These are phyloP conservation scores for Ophiocordyceps camponoti-leonardi DNA, from an alignment of 2,329 filamentous ascomycete species.

Conservation along the genomic window DNA sequence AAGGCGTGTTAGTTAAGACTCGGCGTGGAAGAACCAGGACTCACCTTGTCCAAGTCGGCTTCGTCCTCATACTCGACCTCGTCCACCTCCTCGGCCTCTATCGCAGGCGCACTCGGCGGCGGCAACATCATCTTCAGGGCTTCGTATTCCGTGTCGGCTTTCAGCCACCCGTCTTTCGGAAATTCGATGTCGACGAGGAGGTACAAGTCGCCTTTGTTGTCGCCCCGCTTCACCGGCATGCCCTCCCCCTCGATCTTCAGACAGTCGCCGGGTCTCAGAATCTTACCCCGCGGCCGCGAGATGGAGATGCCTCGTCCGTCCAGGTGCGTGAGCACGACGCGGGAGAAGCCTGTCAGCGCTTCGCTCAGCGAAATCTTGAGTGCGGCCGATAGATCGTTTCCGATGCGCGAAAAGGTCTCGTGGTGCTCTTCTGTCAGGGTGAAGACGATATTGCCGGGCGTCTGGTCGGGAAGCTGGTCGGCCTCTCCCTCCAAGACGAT, in stretches of 20 bases:
- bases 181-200: constrained; percentile 75
- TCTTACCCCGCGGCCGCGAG: constrained; percentile 61
- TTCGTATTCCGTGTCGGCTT: constrained; percentile 51
- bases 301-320: constrained; percentile 83
- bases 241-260: constrained; percentile 79
- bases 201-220: constrained; percentile 73
- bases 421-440: constrained; percentile 69
- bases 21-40: constrained; percentile 6
- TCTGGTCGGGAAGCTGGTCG: constrained; percentile 77
- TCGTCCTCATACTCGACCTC: constrained; percentile 79
- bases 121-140: constrained; percentile 64
- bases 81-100: constrained; percentile 60
- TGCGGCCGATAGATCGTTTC: constrained; percentile 68
- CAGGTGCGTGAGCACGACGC: constrained; percentile 79
- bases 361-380: constrained; percentile 70
- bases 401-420: constrained; percentile 64
- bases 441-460: constrained; percentile 87
- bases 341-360: constrained; percentile 73
- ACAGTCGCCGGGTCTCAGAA: constrained; percentile 68
- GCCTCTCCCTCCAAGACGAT: constrained; percentile 88
- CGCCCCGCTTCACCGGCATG: constrained; percentile 83
- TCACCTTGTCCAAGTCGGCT: constrained; percentile 62
- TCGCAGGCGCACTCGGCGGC: constrained; percentile 31
- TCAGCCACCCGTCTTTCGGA: constrained; percentile 71
- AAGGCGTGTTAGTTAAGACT: constrained; percentile 8